phyloP scores from a whole-genome alignment of 78 protist genomes.

The Polysphondylium violaceum region DNA sequence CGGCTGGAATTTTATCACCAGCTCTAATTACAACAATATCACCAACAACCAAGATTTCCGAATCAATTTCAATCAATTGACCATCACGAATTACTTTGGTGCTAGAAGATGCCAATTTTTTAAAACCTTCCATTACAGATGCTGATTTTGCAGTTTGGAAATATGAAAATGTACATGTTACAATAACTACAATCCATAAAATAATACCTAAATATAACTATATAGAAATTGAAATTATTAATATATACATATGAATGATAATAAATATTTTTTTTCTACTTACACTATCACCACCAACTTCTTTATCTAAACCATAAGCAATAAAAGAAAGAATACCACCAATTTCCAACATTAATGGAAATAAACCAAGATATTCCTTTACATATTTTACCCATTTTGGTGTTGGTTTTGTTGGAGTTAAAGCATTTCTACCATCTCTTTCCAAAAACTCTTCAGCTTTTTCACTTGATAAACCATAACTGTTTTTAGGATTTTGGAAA shows the following conservation, averaged over 20 bases:
- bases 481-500: slow-evolving; percentile 18
- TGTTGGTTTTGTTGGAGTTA: slow-evolving; percentile 58
- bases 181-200: slow-evolving; percentile 91
- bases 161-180: slow-evolving; percentile 91
- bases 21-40: slow-evolving; percentile 72
- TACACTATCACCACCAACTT: slow-evolving; percentile 55
- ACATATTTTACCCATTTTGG: slow-evolving; percentile 64
- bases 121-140: slow-evolving; percentile 91
- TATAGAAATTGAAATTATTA: background rate
- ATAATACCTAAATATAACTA: slow-evolving; percentile 82
- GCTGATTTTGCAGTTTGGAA: slow-evolving; percentile 89
- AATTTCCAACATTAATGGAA: slow-evolving; percentile 56
- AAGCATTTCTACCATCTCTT: slow-evolving; percentile 54
- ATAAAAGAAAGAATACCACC: slow-evolving; percentile 63
- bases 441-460: slow-evolving; percentile 33
- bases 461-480: slow-evolving; percentile 34
- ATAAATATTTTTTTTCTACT: background rate
- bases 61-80: slow-evolving; percentile 61
- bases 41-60: slow-evolving; percentile 72
- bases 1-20: slow-evolving; percentile 97
- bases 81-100: slow-evolving; percentile 88
- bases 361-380: slow-evolving; percentile 24
- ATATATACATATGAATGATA: background rate
- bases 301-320: slow-evolving; percentile 56
- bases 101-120: slow-evolving; percentile 77